phyloP scores from a whole-genome alignment of 1,139 yeast genomes.

The Sugiyamaella paludigena region DNA sequence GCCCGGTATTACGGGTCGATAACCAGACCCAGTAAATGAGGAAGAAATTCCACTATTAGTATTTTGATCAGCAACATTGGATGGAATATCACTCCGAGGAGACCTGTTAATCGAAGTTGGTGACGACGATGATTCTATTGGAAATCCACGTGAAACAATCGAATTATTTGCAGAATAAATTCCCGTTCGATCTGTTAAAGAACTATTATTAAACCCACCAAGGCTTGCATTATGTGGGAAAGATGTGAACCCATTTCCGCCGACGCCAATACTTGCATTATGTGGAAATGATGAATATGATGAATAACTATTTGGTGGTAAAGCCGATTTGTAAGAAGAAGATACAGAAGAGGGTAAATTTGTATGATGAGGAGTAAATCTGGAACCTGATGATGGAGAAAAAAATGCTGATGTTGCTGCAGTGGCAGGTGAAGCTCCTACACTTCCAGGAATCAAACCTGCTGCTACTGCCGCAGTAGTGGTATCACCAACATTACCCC shows the following conservation, averaged over 20 bases:
- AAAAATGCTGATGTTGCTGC: constrained; percentile 29
- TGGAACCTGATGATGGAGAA: constrained; percentile 31
- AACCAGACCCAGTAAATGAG: constrained; percentile 7
- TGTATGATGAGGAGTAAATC: constrained; percentile 29
- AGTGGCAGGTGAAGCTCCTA: constrained; percentile 15
- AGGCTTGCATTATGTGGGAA: not conserved
- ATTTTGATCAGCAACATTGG: not conserved
- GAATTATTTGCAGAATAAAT: constrained; percentile 1
- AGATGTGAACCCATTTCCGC: not conserved
- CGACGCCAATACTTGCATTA: not conserved
- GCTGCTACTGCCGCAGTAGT: constrained; percentile 3
- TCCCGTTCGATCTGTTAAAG: constrained; percentile 10
- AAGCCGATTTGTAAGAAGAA: constrained; percentile 32
- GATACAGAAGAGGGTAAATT: constrained; percentile 35
- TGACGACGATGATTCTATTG: constrained; percentile 3
- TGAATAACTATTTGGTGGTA: constrained; percentile 17
- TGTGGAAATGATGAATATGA: constrained; percentile 16
- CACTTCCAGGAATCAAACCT: constrained; percentile 4
- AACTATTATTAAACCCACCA: constrained; percentile 9
- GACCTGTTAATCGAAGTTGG: not conserved
- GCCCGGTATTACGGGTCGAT: constrained; percentile 2
- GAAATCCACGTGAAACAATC: constrained; percentile 2
- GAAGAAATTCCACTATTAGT: not conserved
- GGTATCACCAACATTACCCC: constrained; percentile 1
- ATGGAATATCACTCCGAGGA: constrained; percentile 6